These are phyloP conservation scores for Luffa acutangula DNA, from an alignment of 306 rosid species.

Conservation along the genomic window DNA sequence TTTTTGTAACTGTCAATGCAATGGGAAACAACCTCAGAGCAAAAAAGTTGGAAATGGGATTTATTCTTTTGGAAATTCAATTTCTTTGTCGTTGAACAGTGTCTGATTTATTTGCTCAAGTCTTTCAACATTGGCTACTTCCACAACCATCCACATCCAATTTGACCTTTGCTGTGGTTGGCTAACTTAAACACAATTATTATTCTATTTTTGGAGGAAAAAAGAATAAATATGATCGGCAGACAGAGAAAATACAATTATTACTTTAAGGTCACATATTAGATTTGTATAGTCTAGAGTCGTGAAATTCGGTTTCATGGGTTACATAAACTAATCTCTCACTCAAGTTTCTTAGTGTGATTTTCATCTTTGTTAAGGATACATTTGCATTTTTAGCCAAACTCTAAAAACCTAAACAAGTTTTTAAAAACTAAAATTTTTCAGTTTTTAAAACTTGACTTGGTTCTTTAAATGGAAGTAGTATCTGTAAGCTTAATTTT, in stretches of 20 bases:
- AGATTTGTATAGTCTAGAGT: neutral
- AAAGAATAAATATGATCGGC: neutral
- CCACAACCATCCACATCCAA: neutral
- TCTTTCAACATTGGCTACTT: slow-evolving; percentile 9
- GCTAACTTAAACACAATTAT: neutral
- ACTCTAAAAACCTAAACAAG: no score
- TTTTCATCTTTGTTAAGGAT: no score
- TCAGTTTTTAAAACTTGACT: no score
- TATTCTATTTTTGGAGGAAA: neutral
- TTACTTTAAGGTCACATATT: neutral
- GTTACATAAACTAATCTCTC: no score
- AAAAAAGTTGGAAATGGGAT: neutral
- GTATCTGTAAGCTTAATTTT: no score
- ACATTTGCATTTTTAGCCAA: no score
- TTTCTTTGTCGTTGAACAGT: slow-evolving; percentile 4
- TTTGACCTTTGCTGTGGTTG: neutral
- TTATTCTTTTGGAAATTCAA: slow-evolving; percentile 14
- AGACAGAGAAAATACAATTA: neutral
- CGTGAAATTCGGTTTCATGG: neutral
- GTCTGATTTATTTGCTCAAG: slow-evolving; percentile 1
- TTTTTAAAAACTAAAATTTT: no score
- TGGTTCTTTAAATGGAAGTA: no score
- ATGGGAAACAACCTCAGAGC: slow-evolving; percentile 34
- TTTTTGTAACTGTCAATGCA: slow-evolving; percentile 30
- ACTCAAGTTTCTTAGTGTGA: no score